These are phyloP conservation scores for Cryptosporidium tyzzeri DNA, from an alignment of 169 alveolate genomes.

Conservation along the genomic window DNA sequence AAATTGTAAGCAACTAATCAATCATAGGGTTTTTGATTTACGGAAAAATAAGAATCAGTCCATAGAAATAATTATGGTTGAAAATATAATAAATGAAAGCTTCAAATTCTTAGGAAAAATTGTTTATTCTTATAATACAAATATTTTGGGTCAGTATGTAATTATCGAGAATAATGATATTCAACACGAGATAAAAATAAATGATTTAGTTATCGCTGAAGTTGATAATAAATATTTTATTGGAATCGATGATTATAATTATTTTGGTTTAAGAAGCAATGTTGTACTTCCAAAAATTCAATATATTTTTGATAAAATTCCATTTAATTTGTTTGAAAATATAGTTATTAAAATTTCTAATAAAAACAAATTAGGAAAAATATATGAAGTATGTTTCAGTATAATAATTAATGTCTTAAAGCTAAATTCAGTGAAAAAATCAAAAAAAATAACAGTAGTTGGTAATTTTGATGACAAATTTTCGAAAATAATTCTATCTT, in stretches of 20 bases:
- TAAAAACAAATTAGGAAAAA: not conserved
- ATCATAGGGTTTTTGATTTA: slow-evolving; percentile 8
- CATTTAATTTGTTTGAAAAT: slow-evolving; percentile 19
- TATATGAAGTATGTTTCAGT: slow-evolving; percentile 11
- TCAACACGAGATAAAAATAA: not conserved
- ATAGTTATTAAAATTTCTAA: slow-evolving; percentile 21
- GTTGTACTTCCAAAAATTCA: not conserved
- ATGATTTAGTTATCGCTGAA: slow-evolving; percentile 25
- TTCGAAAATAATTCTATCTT: slow-evolving; percentile 5
- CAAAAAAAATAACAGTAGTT: slow-evolving; percentile 12
- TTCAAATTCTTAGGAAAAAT: slow-evolving; percentile 15
- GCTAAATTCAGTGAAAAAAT: not conserved
- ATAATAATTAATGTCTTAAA: not conserved
- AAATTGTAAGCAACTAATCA: not conserved
- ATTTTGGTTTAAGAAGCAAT: not conserved
- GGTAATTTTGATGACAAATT: slow-evolving; percentile 20
- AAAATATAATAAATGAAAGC: not conserved
- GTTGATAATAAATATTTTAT: not conserved
- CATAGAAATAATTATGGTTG: slow-evolving; percentile 4
- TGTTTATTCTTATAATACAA: not conserved
- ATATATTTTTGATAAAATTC: slow-evolving; percentile 14
- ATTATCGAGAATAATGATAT: not conserved
- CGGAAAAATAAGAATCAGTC: not conserved
- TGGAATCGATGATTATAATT: not conserved
- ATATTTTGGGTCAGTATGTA: slow-evolving; percentile 14